A percentile compares a stretch with the other conserved stretches of the same genome.
Evolutionary conservation across 2,329 filamentous ascomycete species (phyloP).

Genomic region (Scopulariopsis brevicaulis): DNA sequence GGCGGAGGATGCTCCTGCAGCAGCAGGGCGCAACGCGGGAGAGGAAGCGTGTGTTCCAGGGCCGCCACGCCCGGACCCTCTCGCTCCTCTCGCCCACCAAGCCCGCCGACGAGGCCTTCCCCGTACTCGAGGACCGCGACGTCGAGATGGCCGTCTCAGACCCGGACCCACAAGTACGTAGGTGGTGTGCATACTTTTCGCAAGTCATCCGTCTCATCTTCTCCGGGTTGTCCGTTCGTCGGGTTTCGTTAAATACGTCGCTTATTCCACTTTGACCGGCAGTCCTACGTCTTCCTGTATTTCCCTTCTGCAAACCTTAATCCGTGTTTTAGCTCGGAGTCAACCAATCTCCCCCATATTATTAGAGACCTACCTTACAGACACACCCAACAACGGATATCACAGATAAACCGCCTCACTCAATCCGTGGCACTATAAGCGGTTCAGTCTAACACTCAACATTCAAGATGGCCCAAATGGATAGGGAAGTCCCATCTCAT

Average conservation of each 20-base stretch:
- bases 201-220: too few species aligned
- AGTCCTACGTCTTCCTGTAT: not conserved
- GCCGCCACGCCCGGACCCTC: conserved; percentile 50
- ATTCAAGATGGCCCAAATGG: conserved; percentile 31
- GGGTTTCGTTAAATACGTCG: not conserved
- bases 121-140: conserved; percentile 27
- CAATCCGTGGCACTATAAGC: not conserved
- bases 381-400: not conserved
- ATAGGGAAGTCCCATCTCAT: conserved; percentile 31
- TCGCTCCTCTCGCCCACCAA: conserved; percentile 70
- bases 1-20: conserved; percentile 54
- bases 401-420: not conserved
- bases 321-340: not conserved
- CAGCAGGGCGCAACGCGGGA: conserved; percentile 31
- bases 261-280: not conserved
- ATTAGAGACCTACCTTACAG: not conserved
- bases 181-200: too few species aligned
- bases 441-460: not conserved
- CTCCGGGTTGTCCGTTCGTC: too few species aligned
- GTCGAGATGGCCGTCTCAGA: conserved; percentile 21
- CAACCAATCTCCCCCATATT: not conserved
- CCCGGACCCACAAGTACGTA: not conserved
- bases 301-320: not conserved
- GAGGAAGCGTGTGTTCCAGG: conserved; percentile 57
- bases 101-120: conserved; percentile 19